Conservation (phyloP, 2,329 filamentous ascomycete genomes). For the Xenosphaeropsis pyriputrescens region DNA sequence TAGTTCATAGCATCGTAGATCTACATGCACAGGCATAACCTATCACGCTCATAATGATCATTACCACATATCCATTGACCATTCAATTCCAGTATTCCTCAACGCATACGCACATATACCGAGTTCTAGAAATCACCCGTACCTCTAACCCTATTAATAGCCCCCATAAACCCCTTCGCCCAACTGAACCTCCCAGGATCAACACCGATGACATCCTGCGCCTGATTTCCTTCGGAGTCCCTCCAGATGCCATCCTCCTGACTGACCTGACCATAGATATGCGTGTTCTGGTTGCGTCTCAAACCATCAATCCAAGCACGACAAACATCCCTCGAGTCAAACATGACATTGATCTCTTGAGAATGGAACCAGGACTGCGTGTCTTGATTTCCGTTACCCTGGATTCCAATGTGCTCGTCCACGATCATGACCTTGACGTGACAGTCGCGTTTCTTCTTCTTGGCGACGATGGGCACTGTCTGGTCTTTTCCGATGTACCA, state of each 20-base stretch:
- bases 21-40: no score
- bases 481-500: slow-evolving; percentile 69
- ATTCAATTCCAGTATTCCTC: no score
- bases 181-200: slow-evolving; percentile 40
- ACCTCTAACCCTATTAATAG: slow-evolving; percentile 40
- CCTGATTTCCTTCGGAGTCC: slow-evolving; percentile 30
- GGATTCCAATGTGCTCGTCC: slow-evolving; percentile 52
- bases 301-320: slow-evolving; percentile 45
- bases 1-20: no score
- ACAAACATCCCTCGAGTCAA: slow-evolving; percentile 50
- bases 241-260: slow-evolving; percentile 47
- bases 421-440: slow-evolving; percentile 69
- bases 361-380: slow-evolving; percentile 69
- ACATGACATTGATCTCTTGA: slow-evolving; percentile 64
- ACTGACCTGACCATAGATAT: slow-evolving; percentile 35
- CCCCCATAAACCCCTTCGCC: slow-evolving; percentile 41
- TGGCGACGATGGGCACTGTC: slow-evolving; percentile 48
- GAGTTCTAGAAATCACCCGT: slow-evolving; percentile 35
- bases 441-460: slow-evolving; percentile 50
- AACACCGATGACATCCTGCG: slow-evolving; percentile 32
- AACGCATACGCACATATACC: no score
- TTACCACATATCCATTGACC: no score
- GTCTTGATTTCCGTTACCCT: slow-evolving; percentile 68
- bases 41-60: no score
- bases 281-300: slow-evolving; percentile 52